Evolutionary conservation across 208 protist genomes (phyloP), one percentile per base, ranked within the genome.

Genomic region (Trypanosoma theileri): DNA sequence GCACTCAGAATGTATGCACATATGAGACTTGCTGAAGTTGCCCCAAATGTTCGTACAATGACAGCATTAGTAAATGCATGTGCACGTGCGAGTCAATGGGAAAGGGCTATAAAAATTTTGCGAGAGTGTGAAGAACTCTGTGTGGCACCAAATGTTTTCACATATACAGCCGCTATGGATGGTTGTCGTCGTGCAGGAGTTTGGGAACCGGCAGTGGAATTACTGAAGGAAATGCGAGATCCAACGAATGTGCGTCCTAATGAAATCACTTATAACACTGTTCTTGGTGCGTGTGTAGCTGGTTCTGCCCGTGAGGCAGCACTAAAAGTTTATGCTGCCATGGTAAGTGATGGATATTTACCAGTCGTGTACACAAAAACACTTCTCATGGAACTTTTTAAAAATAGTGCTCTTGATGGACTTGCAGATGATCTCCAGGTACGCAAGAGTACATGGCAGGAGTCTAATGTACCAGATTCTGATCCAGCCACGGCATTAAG

Each of bases 121-220:
- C 65, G 89, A 14, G 81, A 92, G 53, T 88, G 81, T 13, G 91
- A 92, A 50, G 86, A 93, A 55, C 65, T 96, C 55, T 68, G 80
- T 31, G 79, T 94, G 21, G 88, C 91, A 8, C 91, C 91, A 17
- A 96, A 93, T 66, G 91, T 93, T 24, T 71, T 88, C 53, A 96
- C 88, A 14, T 96, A 94, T 81, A 96, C 91, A 10, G 84, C 91
- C n/a, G 88, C 82, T 13, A 94, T 96, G 75, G 88, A 96, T 45
- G 91, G 85, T 13, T 96, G 91, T 62, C 77, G 86, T 11, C 81
- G 88, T 40, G 91, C 88, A 10, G 81, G 77, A 8, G 82, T 84
- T 31, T 93, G 84, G 59, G 59, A 80, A 17, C 84, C 91, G 0
- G 88, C 88, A 9, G 55, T 93, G 16, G 66, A 71, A 10, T 67